Evolutionary conservation across 2,329 filamentous ascomycete genomes (phyloP).

Genomic region (Pseudogymnoascus sp.): DNA sequence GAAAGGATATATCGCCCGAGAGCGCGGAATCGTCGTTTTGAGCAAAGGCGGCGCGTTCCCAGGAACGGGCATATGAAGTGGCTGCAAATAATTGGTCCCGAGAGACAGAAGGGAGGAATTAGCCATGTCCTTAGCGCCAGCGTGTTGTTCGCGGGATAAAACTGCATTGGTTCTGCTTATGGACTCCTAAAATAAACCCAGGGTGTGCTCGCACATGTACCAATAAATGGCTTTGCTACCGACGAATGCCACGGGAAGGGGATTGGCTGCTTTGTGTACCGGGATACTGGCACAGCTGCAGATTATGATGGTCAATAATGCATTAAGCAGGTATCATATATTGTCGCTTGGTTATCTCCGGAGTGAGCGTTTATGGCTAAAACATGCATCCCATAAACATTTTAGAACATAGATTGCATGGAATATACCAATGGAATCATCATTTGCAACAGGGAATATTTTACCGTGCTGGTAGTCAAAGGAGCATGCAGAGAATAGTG

Average conservation of each 20-base stretch:
- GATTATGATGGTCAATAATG: not conserved
- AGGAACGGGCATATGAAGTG: constrained; percentile 60
- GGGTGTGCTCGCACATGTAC: not conserved
- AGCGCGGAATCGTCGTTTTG: constrained; percentile 80
- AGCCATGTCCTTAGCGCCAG: not conserved
- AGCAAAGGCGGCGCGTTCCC: constrained; percentile 93
- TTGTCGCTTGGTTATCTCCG: not conserved
- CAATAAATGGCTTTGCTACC: not conserved
- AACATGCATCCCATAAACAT: not conserved
- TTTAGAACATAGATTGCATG: not conserved
- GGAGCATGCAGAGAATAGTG: not conserved
- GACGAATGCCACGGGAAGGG: not conserved
- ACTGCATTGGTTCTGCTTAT: not conserved
- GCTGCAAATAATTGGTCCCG: not conserved
- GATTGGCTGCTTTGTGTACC: not conserved
- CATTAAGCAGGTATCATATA: not conserved
- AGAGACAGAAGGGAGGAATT: not conserved
- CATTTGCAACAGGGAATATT: not conserved
- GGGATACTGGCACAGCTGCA: not conserved
- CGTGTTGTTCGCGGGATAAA: not conserved
- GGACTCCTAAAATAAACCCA: not conserved
- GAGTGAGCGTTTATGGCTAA: not conserved
- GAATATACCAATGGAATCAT: not conserved
- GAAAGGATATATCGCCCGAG: constrained; percentile 96
- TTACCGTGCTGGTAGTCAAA: not conserved